A percentile compares a stretch with the other conserved stretches of the same genome.
These are phyloP conservation scores for Aspergillaceae sp. DNA, from an alignment of 2,329 filamentous ascomycete genomes.

Conservation along the genomic window DNA sequence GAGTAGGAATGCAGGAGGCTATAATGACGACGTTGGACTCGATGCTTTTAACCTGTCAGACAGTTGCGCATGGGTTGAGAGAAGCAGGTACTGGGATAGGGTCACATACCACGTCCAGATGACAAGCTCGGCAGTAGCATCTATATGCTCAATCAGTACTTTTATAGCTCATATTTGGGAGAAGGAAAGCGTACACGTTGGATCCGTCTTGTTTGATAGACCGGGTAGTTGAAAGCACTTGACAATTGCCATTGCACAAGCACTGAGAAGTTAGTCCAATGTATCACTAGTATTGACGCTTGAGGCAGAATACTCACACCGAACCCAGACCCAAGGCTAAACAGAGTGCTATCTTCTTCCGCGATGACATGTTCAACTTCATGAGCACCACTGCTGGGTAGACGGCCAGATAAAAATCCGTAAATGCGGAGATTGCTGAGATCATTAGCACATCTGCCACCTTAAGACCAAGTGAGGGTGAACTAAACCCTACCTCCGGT, in stretches of 20 bases:
- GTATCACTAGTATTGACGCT: slow-evolving; percentile 1
- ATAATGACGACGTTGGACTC: slow-evolving; percentile 28
- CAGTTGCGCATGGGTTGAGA: background rate
- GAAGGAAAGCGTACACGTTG: slow-evolving; percentile 18
- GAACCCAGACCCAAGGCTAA: slow-evolving; percentile 22
- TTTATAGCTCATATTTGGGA: too few species aligned
- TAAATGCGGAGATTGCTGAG: slow-evolving; percentile 20
- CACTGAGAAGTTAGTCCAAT: slow-evolving; percentile 15
- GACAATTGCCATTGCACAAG: slow-evolving; percentile 22
- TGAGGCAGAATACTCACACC: slow-evolving; percentile 12
- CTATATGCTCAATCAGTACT: slow-evolving; percentile 4
- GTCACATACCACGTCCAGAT: slow-evolving; percentile 39
- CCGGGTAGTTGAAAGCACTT: slow-evolving; percentile 25
- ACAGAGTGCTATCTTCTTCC: slow-evolving; percentile 23
- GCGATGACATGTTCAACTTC: slow-evolving; percentile 22
- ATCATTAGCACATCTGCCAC: background rate
- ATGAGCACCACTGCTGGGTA: slow-evolving; percentile 25
- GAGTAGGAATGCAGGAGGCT: slow-evolving; percentile 28
- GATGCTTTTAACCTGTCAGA: slow-evolving; percentile 9
- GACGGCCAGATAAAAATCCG: slow-evolving; percentile 28
- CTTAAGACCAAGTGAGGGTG: too few species aligned
- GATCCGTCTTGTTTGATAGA: slow-evolving; percentile 19
- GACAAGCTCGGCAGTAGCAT: slow-evolving; percentile 35
- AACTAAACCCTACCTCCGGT: slow-evolving; percentile 26
- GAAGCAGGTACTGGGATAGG: background rate